Percentiles rank a stretch among this genome's conserved stretches.
Evolutionary conservation across 306 rosid species (phyloP).

Genomic region (Delonix regia): DNA sequence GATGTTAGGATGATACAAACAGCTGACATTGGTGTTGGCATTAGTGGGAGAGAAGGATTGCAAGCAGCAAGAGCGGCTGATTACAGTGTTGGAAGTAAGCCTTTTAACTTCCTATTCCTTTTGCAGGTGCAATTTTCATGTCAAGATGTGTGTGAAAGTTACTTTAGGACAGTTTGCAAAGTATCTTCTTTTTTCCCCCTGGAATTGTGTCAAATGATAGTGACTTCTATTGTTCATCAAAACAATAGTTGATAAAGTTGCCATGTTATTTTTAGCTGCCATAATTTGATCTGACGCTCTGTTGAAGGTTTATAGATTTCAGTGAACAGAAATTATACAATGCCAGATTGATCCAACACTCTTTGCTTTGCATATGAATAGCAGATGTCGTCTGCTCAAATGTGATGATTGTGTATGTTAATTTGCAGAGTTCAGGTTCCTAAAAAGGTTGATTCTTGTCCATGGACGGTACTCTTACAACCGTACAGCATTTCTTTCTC

Average conservation of each 20-base stretch:
- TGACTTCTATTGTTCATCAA: constrained; percentile 23
- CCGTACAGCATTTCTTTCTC: constrained; percentile 95
- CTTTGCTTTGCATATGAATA: constrained; percentile 25
- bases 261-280: constrained; percentile 4
- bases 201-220: constrained; percentile 1
- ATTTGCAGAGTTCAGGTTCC: constrained; percentile 89
- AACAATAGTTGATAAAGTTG: constrained; percentile 3
- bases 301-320: constrained; percentile 16
- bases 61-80: constrained; percentile 99
- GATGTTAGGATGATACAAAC: constrained; percentile 99
- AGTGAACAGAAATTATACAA: constrained; percentile 12
- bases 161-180: constrained; percentile 11
- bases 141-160: constrained; percentile 28
- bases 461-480: constrained; percentile 99
- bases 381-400: constrained; percentile 26
- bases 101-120: background rate
- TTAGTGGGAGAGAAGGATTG: constrained; percentile 98
- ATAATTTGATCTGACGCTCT: constrained; percentile 29
- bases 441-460: constrained; percentile 90
- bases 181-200: constrained; percentile 7
- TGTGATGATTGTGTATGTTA: constrained; percentile 36
- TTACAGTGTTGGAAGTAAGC: constrained; percentile 96
- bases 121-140: constrained; percentile 12
- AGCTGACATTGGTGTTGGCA: constrained; percentile 98
- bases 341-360: constrained; percentile 29